Evolutionary conservation across 805 yeast species (phyloP).

Genomic region (Pichia thaimueangensis): DNA sequence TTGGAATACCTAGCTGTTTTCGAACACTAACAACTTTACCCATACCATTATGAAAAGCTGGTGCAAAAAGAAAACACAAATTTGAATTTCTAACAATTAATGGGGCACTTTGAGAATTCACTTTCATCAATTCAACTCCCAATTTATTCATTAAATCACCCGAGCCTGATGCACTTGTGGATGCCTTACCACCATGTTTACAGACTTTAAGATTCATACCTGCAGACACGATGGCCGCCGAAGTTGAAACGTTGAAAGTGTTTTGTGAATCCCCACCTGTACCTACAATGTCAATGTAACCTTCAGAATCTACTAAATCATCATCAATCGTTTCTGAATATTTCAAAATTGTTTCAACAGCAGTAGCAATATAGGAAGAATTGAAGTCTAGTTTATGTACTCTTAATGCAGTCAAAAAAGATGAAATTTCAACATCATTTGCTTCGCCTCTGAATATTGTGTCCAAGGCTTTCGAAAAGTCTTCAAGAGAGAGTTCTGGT

Average conservation of each 20-base stretch:
- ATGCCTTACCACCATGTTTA: slow-evolving; percentile 97
- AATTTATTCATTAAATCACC: slow-evolving; percentile 78
- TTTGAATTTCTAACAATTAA: slow-evolving; percentile 42
- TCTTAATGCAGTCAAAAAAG: slow-evolving; percentile 75
- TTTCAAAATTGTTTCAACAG: slow-evolving; percentile 67
- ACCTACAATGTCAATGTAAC: slow-evolving; percentile 86
- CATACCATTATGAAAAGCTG: slow-evolving; percentile 92
- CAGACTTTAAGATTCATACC: slow-evolving; percentile 80
- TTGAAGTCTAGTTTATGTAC: slow-evolving; percentile 71
- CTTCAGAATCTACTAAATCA: slow-evolving; percentile 37
- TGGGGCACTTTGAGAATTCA: slow-evolving; percentile 58
- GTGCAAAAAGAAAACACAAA: slow-evolving; percentile 80
- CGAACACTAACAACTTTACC: slow-evolving; percentile 75
- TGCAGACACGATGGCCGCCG: slow-evolving; percentile 89
- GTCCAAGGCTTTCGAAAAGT: slow-evolving; percentile 56
- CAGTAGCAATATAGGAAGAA: slow-evolving; percentile 78
- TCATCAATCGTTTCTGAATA: slow-evolving; percentile 53
- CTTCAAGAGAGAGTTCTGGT: slow-evolving; percentile 55
- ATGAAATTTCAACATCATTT: slow-evolving; percentile 62
- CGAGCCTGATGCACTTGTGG: slow-evolving; percentile 88
- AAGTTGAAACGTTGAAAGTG: slow-evolving; percentile 93
- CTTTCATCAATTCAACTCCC: slow-evolving; percentile 77
- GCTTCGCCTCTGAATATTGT: slow-evolving; percentile 56
- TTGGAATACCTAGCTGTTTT: slow-evolving; percentile 75
- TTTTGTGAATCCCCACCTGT: slow-evolving; percentile 99